Base-by-base conservation (phyloP, 768 basidiomycete genomes). In the Xerocomellus dryophilus region DNA sequence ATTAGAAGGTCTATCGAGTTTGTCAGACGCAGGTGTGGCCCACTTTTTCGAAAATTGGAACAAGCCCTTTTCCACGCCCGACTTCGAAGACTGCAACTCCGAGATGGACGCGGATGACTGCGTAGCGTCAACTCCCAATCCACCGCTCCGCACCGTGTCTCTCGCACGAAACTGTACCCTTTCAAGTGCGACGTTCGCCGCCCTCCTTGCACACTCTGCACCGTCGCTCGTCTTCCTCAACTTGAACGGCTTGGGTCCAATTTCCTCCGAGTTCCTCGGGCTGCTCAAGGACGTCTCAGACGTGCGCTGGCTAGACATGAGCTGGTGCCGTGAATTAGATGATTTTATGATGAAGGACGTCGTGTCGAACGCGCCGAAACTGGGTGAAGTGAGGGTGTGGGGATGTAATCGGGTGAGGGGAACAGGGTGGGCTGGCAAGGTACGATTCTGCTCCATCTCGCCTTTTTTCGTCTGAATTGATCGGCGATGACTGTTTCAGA, bases 301-400 rank as follows among this genome's bases (percentile, higher is more conserved):
- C 34, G 57, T 96, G 65, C 71, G 66, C 61, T 78, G 73, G 64
- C 57, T 98, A 38, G 90, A 98, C 64, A 70, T 94, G 3, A 88
- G 94, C 1, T 98, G 88, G 81, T 93, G 93, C 61, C 74, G 95
- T 44, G 78, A 81, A 20, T 77, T 90, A 38, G 87, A 94, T 54
- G 88, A 98, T 69, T 94, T 88, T 63, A 77, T 88, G 4, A 72
- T 98, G 57, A 86, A 90, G 69, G 80, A 74, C 14, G 72, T 93
- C 60, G 62, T 93, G 40, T 74, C 80, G 12, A 70, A 64, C 1
- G 78, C 79, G 49, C 47, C 64, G 0, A 63, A 70, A 21, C 53
- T 86, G 20, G 59, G 67, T 51, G 73, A 75, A 34, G 63, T 86
- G 59, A 79, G 73, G 51, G 77, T 81, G 11, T 85, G 76, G 73